phyloP scores from a whole-genome alignment of 176 grass and related monocot species.

The maize (Zea mays) region Zm-B73-REFERENCE-NAM-5.0 NC_050101.1:172277501-172278000 shows the following conservation, averaged over 20 bases:
- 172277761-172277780: conserved; percentile 56
- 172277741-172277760: conserved; percentile 72
- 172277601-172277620: conserved; percentile 43
- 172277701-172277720: conserved; percentile 88
- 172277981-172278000: conserved; percentile 76
- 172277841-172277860: conserved; percentile 3
- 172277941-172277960: conserved; percentile 63
- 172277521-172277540: conserved; percentile 82
- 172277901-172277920: conserved; percentile 76
- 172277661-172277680: conserved; percentile 80
- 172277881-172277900: conserved; percentile 52
- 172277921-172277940: conserved; percentile 76
- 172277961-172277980: conserved; percentile 57
- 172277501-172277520: conserved; percentile 72
- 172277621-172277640: conserved; percentile 13
- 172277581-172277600: conserved; percentile 67
- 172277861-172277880: not conserved
- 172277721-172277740: conserved; percentile 89
- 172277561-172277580: conserved; percentile 92
- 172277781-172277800: conserved; percentile 87
- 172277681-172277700: conserved; percentile 88
- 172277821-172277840: conserved; percentile 4
- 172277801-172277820: conserved; percentile 3
- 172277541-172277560: conserved; percentile 92
- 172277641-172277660: conserved; percentile 25